Evolutionary conservation across 768 basidiomycete genomes (phyloP).

Genomic region (Leccinum uliginosum): DNA sequence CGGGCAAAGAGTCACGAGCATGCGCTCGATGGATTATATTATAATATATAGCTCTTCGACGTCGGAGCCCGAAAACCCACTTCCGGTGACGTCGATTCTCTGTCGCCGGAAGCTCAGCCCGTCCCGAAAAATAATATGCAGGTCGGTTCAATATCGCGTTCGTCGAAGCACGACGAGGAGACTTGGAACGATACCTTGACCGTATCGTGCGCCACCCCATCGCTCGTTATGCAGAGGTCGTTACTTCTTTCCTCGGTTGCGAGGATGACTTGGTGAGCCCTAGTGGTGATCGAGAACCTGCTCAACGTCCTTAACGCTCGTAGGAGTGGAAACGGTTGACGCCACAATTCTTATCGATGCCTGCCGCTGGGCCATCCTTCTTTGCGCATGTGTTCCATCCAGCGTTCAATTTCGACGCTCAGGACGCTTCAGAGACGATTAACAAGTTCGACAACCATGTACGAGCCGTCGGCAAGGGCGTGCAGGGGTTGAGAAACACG

Average conservation of each 20-base stretch:
- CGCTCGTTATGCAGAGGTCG: slow-evolving; percentile 70
- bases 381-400: slow-evolving; percentile 81
- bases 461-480: slow-evolving; percentile 61
- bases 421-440: slow-evolving; percentile 59
- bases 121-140: slow-evolving; percentile 83
- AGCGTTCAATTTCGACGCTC: slow-evolving; percentile 74
- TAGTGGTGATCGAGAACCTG: neutral
- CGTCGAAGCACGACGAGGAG: slow-evolving; percentile 75
- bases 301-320: neutral
- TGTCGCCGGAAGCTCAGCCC: no score
- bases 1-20: no score
- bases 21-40: no score
- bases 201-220: slow-evolving; percentile 72
- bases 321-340: slow-evolving; percentile 72
- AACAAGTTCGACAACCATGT: slow-evolving; percentile 65
- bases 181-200: slow-evolving; percentile 74
- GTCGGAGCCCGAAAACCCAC: no score
- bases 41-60: no score
- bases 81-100: no score
- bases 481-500: slow-evolving; percentile 59
- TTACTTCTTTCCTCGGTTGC: slow-evolving; percentile 75
- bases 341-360: slow-evolving; percentile 55
- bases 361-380: slow-evolving; percentile 70
- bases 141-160: slow-evolving; percentile 79
- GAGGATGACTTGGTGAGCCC: slow-evolving; percentile 67